Conservation (phyloP, 1,139 yeast species). For the Eremothecium gossypii region DNA sequence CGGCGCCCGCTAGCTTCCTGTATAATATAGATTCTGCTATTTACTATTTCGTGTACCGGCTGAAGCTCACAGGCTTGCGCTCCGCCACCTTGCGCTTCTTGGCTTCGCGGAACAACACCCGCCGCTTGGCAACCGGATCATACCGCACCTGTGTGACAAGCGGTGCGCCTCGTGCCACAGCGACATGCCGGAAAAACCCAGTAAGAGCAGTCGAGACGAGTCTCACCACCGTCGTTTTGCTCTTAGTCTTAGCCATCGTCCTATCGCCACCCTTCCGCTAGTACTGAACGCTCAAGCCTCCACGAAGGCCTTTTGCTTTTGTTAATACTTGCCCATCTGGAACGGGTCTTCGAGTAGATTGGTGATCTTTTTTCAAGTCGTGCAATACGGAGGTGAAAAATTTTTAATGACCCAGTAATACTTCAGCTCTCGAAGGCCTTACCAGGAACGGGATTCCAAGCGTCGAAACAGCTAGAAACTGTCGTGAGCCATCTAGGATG, state of each 20-base stretch:
- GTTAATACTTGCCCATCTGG: too few species aligned
- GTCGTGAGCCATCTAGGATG: conserved; percentile 11
- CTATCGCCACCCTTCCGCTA: not conserved
- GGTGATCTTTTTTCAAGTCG: not conserved
- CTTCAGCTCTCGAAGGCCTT: not conserved
- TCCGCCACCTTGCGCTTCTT: conserved; percentile 78
- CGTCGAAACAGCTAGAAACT: not conserved
- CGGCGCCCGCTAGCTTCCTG: conserved; percentile 10
- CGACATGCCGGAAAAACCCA: conserved; percentile 72
- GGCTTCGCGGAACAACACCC: conserved; percentile 80
- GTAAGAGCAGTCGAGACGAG: conserved; percentile 79
- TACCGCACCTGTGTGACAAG: conserved; percentile 75
- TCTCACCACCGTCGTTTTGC: conserved; percentile 50
- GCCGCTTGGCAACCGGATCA: conserved; percentile 72
- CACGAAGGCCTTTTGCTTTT: too few species aligned
- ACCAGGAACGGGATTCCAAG: not conserved
- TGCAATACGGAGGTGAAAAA: conserved; percentile 1
- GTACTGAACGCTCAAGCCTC: too few species aligned
- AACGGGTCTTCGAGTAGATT: too few species aligned
- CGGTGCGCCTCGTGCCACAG: conserved; percentile 75
- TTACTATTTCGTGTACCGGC: not conserved
- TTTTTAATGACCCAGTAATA: not conserved
- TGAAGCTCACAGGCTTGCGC: conserved; percentile 20
- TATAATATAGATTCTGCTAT: not conserved
- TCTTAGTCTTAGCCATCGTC: conserved; percentile 34